Evolutionary conservation across 1,284 basidiomycete species (phyloP).

Genomic region (Malassezia obtusa): DNA sequence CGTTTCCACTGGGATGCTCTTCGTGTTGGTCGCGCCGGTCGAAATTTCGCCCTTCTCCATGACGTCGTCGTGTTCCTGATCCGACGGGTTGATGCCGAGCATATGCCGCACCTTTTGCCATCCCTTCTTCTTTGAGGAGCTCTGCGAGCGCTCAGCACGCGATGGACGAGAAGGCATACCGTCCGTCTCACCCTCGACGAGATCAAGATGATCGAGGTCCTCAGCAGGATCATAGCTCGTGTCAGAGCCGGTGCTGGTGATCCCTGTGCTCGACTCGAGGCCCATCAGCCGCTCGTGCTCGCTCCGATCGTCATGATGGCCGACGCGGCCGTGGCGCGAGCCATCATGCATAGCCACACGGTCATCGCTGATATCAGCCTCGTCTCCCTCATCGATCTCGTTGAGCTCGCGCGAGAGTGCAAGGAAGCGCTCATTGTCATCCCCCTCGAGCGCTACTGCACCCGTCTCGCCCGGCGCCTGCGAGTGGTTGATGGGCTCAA

Average conservation of each 20-base stretch:
- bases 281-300: neutral
- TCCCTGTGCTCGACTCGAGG: neutral
- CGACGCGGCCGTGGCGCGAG: slow-evolving; percentile 24
- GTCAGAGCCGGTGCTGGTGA: slow-evolving; percentile 17
- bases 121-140: slow-evolving; percentile 12
- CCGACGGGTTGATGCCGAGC: slow-evolving; percentile 20
- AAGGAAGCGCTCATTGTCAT: slow-evolving; percentile 2
- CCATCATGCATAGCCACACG: slow-evolving; percentile 22
- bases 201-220: slow-evolving; percentile 39
- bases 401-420: slow-evolving; percentile 12
- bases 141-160: neutral
- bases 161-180: slow-evolving; percentile 33
- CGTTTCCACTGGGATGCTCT: slow-evolving; percentile 43
- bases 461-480: neutral
- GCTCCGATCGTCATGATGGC: neutral
- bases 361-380: slow-evolving; percentile 7
- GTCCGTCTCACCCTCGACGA: slow-evolving; percentile 43
- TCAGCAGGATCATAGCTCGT: slow-evolving; percentile 40
- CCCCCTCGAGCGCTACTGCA: slow-evolving; percentile 8
- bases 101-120: slow-evolving; percentile 37
- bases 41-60: slow-evolving; percentile 20
- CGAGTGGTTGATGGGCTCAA: neutral
- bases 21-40: slow-evolving; percentile 42
- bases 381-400: neutral
- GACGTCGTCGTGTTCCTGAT: slow-evolving; percentile 24